A percentile compares a stretch with the other conserved stretches of the same genome.
These are phyloP conservation scores for Komagataella phaffii DNA, from an alignment of 805 yeast genomes.

Conservation along the genomic window DNA sequence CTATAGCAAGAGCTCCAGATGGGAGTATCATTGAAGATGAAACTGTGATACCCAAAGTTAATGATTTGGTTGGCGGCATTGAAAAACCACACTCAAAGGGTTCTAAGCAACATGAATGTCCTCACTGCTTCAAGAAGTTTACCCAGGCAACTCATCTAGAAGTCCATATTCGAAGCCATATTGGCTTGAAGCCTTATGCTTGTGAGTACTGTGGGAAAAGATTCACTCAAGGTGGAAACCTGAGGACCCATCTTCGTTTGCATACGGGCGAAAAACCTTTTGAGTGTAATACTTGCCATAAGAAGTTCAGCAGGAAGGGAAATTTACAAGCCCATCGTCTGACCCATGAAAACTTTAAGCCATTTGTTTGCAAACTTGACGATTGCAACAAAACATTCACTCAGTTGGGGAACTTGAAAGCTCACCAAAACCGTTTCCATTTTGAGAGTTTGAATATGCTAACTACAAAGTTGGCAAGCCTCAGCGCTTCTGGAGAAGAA, in stretches of 20 bases:
- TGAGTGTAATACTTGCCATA: slow-evolving; percentile 61
- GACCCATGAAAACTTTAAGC: slow-evolving; percentile 71
- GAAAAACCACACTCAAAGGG: slow-evolving; percentile 40
- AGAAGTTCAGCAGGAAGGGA: slow-evolving; percentile 80
- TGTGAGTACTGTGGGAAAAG: slow-evolving; percentile 70
- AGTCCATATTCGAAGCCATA: slow-evolving; percentile 78
- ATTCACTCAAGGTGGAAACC: slow-evolving; percentile 84
- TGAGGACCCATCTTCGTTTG: slow-evolving; percentile 71
- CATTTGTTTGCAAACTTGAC: slow-evolving; percentile 70
- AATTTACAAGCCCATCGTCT: slow-evolving; percentile 79
- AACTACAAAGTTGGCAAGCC: slow-evolving; percentile 53
- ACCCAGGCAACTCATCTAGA: slow-evolving; percentile 87
- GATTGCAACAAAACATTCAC: slow-evolving; percentile 76
- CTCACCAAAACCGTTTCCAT: slow-evolving; percentile 89
- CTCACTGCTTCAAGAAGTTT: slow-evolving; percentile 67
- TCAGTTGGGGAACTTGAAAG: slow-evolving; percentile 85
- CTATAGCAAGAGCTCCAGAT: slow-evolving; percentile 51
- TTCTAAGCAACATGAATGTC: slow-evolving; percentile 53
- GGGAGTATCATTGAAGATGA: slow-evolving; percentile 49
- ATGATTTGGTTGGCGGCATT: slow-evolving; percentile 67
- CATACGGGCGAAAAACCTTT: slow-evolving; percentile 94
- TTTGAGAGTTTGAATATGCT: slow-evolving; percentile 51
- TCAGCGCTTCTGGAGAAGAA: slow-evolving; percentile 29
- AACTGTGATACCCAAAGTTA: slow-evolving; percentile 41
- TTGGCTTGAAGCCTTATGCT: slow-evolving; percentile 74